phyloP scores from a whole-genome alignment of 1,284 basidiomycete species.

The Boletus sp. region DNA sequence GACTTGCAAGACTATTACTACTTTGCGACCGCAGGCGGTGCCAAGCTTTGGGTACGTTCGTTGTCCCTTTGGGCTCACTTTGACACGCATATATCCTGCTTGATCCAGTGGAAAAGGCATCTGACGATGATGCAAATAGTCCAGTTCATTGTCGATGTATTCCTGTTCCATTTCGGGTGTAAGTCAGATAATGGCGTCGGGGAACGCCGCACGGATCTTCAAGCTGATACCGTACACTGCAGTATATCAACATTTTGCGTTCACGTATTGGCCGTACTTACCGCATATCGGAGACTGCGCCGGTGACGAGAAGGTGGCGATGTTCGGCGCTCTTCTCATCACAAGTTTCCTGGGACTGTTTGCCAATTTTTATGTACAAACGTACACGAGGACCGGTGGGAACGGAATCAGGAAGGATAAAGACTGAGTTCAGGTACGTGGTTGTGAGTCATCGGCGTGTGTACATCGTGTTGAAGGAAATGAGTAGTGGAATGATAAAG shows the following conservation, averaged over 20 bases:
- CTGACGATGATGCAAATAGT: conserved; percentile 94
- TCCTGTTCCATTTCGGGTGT: conserved; percentile 91
- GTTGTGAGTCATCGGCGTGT: not conserved
- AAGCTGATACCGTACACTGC: conserved; percentile 22
- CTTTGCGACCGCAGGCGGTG: conserved; percentile 91
- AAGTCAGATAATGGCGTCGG: conserved; percentile 42
- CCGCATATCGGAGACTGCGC: conserved; percentile 83
- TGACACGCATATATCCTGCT: conserved; percentile 8
- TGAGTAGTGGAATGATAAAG: not conserved
- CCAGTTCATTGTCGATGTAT: conserved; percentile 91
- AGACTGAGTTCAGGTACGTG: conserved; percentile 6
- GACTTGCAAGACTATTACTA: conserved; percentile 86
- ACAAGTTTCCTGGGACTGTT: conserved; percentile 89
- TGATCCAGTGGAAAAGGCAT: conserved; percentile 89
- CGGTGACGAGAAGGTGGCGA: conserved; percentile 82
- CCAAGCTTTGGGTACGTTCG: conserved; percentile 83
- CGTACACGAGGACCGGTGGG: conserved; percentile 59
- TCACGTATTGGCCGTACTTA: conserved; percentile 61
- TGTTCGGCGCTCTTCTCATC: conserved; percentile 85
- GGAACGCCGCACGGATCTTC: not conserved
- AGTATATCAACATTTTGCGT: conserved; percentile 86
- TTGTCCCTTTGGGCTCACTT: not conserved
- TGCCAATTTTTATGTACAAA: conserved; percentile 86
- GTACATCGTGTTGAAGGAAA: not conserved
- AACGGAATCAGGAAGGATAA: conserved; percentile 5